These are phyloP conservation scores for Blastobotrys raffinosifermentans DNA, from an alignment of 1,139 yeast genomes.

Conservation along the genomic window DNA sequence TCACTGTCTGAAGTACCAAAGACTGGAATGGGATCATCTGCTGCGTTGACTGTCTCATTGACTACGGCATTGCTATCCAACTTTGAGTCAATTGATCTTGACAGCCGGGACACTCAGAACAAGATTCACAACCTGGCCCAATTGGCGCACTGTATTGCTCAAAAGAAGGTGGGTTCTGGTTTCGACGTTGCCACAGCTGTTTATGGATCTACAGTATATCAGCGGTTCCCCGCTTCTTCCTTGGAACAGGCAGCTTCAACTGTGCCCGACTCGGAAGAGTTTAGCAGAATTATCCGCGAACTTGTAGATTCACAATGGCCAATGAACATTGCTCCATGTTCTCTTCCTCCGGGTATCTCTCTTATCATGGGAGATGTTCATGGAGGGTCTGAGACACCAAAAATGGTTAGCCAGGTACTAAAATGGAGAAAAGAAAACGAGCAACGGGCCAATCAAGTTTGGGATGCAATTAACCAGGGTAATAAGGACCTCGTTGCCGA, in stretches of 20 bases:
- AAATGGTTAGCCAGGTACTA: constrained; percentile 69
- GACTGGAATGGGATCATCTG: constrained; percentile 95
- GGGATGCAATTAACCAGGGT: constrained; percentile 49
- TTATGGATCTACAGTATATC: constrained; percentile 79
- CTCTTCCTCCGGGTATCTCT: constrained; percentile 60
- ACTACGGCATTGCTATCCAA: constrained; percentile 58
- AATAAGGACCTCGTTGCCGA: constrained; percentile 52
- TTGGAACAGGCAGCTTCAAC: constrained; percentile 9
- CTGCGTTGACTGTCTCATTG: constrained; percentile 81
- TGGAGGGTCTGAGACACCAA: constrained; percentile 93
- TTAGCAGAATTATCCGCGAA: constrained; percentile 26
- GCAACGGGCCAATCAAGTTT: constrained; percentile 47
- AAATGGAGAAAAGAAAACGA: constrained; percentile 59
- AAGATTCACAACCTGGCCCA: constrained; percentile 72
- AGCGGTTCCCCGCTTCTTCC: constrained; percentile 46
- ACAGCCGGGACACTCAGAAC: constrained; percentile 17
- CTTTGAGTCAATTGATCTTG: constrained; percentile 36
- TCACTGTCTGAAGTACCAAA: constrained; percentile 73
- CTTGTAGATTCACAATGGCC: constrained; percentile 52
- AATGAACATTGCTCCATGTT: constrained; percentile 46
- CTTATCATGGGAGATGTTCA: constrained; percentile 88
- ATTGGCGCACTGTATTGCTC: constrained; percentile 87
- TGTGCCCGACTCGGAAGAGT: constrained; percentile 1
- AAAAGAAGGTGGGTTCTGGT: constrained; percentile 92
- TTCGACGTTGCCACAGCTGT: constrained; percentile 96